These are phyloP conservation scores for Yamadazyma laniorum DNA, from an alignment of 805 yeast species.

Conservation along the genomic window DNA sequence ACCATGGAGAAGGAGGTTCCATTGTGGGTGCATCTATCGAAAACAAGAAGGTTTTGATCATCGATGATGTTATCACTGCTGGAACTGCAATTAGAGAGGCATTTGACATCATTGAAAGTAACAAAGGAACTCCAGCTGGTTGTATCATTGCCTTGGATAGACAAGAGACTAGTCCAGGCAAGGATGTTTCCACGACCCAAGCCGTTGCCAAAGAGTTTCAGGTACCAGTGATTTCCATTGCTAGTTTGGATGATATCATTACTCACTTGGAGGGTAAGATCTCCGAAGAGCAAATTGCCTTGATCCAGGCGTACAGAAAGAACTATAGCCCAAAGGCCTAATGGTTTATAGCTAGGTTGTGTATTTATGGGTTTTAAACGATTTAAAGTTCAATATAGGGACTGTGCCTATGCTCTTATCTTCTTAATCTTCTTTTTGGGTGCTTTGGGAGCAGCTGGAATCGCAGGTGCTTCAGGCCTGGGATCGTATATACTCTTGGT, in stretches of 20 bases:
- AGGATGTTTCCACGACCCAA: conserved; percentile 74
- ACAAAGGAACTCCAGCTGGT: conserved; percentile 75
- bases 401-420: conserved; percentile 50
- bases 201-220: conserved; percentile 67
- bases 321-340: conserved; percentile 43
- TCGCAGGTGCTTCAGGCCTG: conserved; percentile 42
- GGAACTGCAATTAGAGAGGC: conserved; percentile 98
- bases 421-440: conserved; percentile 61
- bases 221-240: conserved; percentile 84
- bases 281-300: conserved; percentile 53
- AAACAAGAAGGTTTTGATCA: conserved; percentile 74
- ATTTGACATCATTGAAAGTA: conserved; percentile 66
- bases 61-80: conserved; percentile 97
- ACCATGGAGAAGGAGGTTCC: conserved; percentile 97
- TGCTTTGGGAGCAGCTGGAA: conserved; percentile 40
- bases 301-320: conserved; percentile 58
- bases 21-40: conserved; percentile 82
- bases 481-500: conserved; percentile 65
- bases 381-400: no score
- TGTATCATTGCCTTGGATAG: conserved; percentile 91
- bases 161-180: conserved; percentile 80
- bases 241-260: conserved; percentile 72
- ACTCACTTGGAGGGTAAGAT: conserved; percentile 55
- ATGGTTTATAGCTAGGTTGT: no score
- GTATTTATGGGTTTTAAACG: conserved; percentile 19